Conservation (phyloP, 805 yeast genomes). For the Yamadazyma tumulicola region DNA sequence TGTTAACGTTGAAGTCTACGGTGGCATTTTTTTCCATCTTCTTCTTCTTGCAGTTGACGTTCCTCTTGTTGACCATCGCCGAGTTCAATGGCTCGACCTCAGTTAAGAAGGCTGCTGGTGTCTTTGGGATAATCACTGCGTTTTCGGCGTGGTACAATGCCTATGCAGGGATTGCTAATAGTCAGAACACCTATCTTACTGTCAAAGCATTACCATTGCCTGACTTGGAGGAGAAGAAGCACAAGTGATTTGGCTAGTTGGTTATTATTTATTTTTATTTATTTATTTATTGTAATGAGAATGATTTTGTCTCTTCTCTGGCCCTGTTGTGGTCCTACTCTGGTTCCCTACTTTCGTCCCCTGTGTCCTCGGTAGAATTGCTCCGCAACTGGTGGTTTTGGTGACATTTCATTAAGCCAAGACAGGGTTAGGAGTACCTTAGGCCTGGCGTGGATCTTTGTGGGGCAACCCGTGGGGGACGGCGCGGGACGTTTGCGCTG, state of each 20-base stretch:
- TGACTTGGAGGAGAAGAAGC: constrained; percentile 13
- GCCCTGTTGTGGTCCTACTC: no score
- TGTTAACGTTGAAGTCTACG: constrained; percentile 41
- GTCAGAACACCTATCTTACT: constrained; percentile 58
- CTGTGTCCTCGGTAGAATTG: no score
- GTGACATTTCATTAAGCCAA: no score
- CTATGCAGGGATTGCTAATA: constrained; percentile 49
- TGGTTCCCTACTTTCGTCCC: no score
- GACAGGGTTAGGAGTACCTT: no score
- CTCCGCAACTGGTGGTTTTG: no score
- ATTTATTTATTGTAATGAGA: constrained; percentile 5
- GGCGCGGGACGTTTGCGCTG: no score
- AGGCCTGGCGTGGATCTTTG: no score
- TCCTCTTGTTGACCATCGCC: constrained; percentile 37
- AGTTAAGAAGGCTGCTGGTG: constrained; percentile 41
- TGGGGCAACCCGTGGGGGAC: no score
- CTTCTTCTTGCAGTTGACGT: constrained; percentile 39
- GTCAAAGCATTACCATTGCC: constrained; percentile 46
- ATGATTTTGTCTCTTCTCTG: no score
- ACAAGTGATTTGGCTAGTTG: constrained; percentile 3
- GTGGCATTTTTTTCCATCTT: constrained; percentile 40
- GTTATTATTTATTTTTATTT: constrained; percentile 4
- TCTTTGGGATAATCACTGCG: constrained; percentile 40
- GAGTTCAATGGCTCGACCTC: constrained; percentile 29
- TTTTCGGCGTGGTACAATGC: constrained; percentile 45